phyloP scores from a whole-genome alignment of 352 stramenopile species.

The Blastocystis sp. region DNA sequence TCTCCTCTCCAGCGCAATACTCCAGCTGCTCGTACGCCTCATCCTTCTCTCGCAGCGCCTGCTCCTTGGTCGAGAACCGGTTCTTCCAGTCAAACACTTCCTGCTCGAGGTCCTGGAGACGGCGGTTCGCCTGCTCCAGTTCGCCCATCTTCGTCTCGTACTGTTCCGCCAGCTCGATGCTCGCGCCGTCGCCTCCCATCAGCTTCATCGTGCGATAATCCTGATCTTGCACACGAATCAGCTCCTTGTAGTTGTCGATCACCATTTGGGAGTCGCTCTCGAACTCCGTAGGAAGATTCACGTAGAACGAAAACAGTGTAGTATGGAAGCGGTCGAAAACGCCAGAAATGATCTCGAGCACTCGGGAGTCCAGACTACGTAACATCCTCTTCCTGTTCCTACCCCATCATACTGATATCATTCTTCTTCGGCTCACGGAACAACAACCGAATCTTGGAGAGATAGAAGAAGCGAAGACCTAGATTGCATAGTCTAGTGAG shows the following conservation, averaged over 20 bases:
- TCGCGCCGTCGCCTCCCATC: background rate
- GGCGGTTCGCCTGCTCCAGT: background rate
- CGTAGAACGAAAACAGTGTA: constrained; percentile 16
- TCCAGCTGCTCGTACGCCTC: constrained; percentile 39
- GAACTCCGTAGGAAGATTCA: background rate
- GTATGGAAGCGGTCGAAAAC: constrained; percentile 18
- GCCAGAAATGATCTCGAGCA: background rate
- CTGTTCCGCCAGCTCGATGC: constrained; percentile 26
- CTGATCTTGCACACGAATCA: constrained; percentile 38
- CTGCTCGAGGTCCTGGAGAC: constrained; percentile 6
- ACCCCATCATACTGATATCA: background rate
- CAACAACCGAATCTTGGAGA: background rate
- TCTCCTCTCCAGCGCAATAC: background rate
- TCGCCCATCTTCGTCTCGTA: background rate
- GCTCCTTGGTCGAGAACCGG: constrained; percentile 16
- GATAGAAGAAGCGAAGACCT: constrained; percentile 31
- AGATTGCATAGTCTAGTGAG: constrained; percentile 9
- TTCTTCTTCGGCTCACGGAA: background rate
- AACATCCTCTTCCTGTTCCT: background rate
- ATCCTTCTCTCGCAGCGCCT: constrained; percentile 9
- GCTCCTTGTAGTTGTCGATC: constrained; percentile 48
- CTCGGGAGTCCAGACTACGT: background rate
- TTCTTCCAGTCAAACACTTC: constrained; percentile 44
- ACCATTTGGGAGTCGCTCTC: constrained; percentile 23
- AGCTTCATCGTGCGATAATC: constrained; percentile 32